These are phyloP conservation scores for Zygosaccharomyces gambellarensis DNA, from an alignment of 805 yeast genomes.

Conservation along the genomic window DNA sequence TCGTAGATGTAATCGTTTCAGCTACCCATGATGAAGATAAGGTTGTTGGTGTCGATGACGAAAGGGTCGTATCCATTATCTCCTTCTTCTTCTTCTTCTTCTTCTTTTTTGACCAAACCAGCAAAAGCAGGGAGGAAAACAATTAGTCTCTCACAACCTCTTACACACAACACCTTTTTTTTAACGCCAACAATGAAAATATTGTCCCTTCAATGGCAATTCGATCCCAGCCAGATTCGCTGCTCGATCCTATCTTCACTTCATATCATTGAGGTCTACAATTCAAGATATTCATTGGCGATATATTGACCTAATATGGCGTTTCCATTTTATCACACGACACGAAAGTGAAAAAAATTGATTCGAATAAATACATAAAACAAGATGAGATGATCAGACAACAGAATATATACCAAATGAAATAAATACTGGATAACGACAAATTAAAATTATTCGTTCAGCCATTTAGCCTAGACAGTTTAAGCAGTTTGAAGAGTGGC, in stretches of 20 bases:
- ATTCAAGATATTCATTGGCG: conserved; percentile 2
- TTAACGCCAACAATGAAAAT: background rate
- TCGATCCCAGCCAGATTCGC: background rate
- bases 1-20: background rate
- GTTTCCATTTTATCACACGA: background rate
- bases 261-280: background rate
- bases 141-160: background rate
- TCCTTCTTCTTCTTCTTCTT: too few relatives aligned
- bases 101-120: background rate
- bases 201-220: background rate
- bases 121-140: background rate
- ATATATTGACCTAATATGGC: conserved; percentile 1
- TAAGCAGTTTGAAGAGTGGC: conserved; percentile 1
- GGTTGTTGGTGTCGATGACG: background rate
- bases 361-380: background rate
- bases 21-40: background rate
- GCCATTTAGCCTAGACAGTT: background rate
- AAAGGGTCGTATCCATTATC: background rate
- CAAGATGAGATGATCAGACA: background rate
- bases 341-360: background rate
- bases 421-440: background rate
- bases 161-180: background rate
- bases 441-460: too few relatives aligned
- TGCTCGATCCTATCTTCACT: background rate
- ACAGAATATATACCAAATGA: background rate